Conservation (phyloP, 805 yeast genomes). For the Kuraishia piskuri region DNA sequence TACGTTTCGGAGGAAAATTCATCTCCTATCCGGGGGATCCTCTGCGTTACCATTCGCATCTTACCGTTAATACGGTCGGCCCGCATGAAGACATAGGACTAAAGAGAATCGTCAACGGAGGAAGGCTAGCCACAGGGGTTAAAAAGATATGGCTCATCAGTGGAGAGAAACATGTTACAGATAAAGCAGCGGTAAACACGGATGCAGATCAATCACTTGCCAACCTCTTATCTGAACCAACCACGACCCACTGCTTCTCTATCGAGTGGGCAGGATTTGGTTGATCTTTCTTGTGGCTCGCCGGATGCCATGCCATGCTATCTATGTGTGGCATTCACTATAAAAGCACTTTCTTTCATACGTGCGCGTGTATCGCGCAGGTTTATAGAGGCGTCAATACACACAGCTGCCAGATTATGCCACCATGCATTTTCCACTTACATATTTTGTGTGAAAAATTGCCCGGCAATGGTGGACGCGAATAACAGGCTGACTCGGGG, state of each 20-base stretch:
- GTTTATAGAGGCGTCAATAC: neutral
- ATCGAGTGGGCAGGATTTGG: slow-evolving; percentile 98
- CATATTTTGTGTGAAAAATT: neutral
- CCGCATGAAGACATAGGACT: slow-evolving; percentile 47
- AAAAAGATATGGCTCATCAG: slow-evolving; percentile 73
- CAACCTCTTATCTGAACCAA: neutral
- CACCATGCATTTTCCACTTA: neutral
- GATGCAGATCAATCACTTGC: slow-evolving; percentile 8
- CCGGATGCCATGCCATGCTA: neutral
- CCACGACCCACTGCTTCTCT: slow-evolving; percentile 43
- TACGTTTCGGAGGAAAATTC: slow-evolving; percentile 84
- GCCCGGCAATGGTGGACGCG: neutral
- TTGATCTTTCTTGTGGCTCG: slow-evolving; percentile 19
- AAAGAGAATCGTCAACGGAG: slow-evolving; percentile 65
- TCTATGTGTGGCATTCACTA: neutral
- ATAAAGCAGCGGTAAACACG: slow-evolving; percentile 8
- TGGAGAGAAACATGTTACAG: slow-evolving; percentile 19
- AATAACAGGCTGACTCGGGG: neutral
- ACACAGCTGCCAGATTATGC: neutral
- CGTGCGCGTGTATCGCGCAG: neutral
- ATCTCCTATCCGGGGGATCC: slow-evolving; percentile 96
- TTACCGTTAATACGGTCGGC: slow-evolving; percentile 49
- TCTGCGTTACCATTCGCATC: slow-evolving; percentile 79
- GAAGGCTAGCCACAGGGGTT: slow-evolving; percentile 86
- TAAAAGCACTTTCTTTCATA: neutral